Base-by-base conservation (phyloP, 2,329 filamentous ascomycete species). In the Sporothrix dimorphospora region DNA sequence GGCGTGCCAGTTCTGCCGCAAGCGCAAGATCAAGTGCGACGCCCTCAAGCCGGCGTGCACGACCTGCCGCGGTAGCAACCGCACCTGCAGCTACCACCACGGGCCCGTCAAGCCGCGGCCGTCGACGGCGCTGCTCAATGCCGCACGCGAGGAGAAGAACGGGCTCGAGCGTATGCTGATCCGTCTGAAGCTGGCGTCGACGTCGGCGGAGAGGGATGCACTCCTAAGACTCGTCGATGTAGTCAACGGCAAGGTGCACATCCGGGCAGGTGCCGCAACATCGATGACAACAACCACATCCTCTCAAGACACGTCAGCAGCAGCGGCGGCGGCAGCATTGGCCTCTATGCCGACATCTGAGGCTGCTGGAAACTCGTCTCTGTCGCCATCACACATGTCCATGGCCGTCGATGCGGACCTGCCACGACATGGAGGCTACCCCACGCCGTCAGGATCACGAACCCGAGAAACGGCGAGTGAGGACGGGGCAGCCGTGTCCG, bases 1-100 rank as follows among this genome's bases (percentile, higher is more conserved):
- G 16, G 69, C 71, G 4, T 72, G 71, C 49, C 71, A 72, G 67
- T 72, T 70, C 42, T 72, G 71, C 51, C 67, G 71, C 30, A 63
- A 57, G n/a, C 57, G 71, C n/a, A 72, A 72, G 38, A 72, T 72
- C 68, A 55, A 59, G 49, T 72, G 71, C 71, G 71, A 72, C 42
- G 61, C 68, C 9, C 27, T 61, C 30, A 72, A 72, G 61, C 71
- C 71, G 16, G 40, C 49, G 1, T 72, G 71, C 61, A 68, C 68
- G n/a, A 72, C 71, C 7, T 72, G 71, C 61, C 61, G 49, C 6
- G 14, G 30, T 5, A 70, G 71, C 59, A 70, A 72, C 59, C 71
- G 68, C 57, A 70, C 59, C 16, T 72, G 71, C 71, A 71, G 68
- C 61, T 72, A 72, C 59, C 61, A 71, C 38, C 61, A 70, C 5